Conservation (phyloP, 352 stramenopile species). For the Phytophthora fragariae region DNA sequence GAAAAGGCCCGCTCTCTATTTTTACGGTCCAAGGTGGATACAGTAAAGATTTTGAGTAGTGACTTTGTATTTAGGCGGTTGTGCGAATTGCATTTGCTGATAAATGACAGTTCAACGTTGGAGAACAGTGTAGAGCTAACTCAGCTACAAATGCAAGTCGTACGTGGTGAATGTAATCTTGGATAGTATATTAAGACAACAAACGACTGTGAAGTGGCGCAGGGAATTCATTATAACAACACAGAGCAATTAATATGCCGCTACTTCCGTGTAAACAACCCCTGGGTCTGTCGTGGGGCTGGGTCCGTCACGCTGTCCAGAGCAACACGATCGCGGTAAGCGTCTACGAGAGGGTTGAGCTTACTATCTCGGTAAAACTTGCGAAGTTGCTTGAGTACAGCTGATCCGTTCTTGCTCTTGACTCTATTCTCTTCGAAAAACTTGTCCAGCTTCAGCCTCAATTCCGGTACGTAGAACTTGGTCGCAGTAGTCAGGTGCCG, state of each 20-base stretch:
- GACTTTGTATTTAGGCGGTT: neutral
- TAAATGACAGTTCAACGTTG: neutral
- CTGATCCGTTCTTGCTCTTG: neutral
- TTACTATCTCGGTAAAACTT: neutral
- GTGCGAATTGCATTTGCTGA: neutral
- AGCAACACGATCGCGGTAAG: neutral
- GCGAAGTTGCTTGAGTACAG: neutral
- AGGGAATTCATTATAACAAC: neutral
- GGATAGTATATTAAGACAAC: too few species aligned
- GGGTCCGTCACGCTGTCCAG: neutral
- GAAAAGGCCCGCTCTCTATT: neutral
- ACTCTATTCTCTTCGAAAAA: neutral
- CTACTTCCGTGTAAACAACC: neutral
- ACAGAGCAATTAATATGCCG: neutral
- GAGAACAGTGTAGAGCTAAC: neutral
- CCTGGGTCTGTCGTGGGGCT: neutral
- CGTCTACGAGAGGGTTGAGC: neutral
- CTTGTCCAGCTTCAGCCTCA: neutral
- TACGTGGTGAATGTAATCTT: too few species aligned
- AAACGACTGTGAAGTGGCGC: neutral
- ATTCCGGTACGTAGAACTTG: neutral
- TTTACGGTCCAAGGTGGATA: neutral
- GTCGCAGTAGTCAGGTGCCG: neutral
- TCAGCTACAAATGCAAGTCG: too few species aligned
- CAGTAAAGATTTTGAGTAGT: neutral